These are phyloP conservation scores for Ceratocystis harringtonii DNA, from an alignment of 2,329 filamentous ascomycete species.

Conservation along the genomic window DNA sequence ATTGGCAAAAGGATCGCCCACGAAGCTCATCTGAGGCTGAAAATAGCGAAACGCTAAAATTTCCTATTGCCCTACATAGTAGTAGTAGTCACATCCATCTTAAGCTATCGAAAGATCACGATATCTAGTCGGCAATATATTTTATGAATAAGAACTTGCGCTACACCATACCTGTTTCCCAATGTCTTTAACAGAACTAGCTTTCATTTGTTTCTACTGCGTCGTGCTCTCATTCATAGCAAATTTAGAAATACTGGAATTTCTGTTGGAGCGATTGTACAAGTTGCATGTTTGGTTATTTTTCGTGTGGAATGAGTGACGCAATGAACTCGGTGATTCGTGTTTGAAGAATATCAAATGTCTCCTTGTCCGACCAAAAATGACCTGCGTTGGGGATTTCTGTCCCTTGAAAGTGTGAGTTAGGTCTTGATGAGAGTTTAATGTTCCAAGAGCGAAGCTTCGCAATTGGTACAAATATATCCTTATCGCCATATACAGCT, in stretches of 20 bases:
- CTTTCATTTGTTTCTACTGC: too few species aligned
- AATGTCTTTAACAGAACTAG: too few species aligned
- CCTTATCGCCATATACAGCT: slow-evolving; percentile 58
- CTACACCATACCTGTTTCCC: too few species aligned
- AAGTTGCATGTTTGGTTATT: not conserved
- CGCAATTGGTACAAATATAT: slow-evolving; percentile 53
- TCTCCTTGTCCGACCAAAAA: slow-evolving; percentile 46
- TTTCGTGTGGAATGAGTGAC: not conserved
- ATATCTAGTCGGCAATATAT: not conserved
- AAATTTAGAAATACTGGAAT: not conserved
- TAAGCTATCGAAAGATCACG: not conserved
- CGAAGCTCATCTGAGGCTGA: not conserved
- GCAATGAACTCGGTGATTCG: slow-evolving; percentile 21
- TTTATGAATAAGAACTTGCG: too few species aligned
- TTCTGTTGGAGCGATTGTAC: not conserved
- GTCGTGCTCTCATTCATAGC: too few species aligned
- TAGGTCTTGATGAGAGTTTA: slow-evolving; percentile 31
- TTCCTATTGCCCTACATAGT: not conserved
- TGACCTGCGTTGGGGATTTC: slow-evolving; percentile 43
- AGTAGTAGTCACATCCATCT: not conserved
- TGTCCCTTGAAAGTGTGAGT: slow-evolving; percentile 32
- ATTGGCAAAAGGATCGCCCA: not conserved
- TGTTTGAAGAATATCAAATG: slow-evolving; percentile 26
- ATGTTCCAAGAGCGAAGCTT: slow-evolving; percentile 53
- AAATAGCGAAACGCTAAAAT: not conserved